phyloP scores from a whole-genome alignment of 805 yeast genomes.

The Candida methanosorbosa region DNA sequence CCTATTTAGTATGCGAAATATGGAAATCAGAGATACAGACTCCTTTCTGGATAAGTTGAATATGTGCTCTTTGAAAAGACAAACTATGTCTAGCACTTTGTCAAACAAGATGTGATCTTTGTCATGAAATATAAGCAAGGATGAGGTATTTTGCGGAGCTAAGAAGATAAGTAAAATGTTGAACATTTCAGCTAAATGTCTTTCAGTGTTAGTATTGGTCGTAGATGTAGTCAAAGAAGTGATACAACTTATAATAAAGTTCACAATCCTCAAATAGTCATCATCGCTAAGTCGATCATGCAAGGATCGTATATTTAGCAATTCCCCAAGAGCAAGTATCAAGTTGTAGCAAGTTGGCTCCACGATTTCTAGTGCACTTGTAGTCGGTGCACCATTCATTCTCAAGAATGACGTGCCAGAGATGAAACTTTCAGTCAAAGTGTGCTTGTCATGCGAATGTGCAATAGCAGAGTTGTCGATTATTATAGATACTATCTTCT shows the following conservation, averaged over 20 bases:
- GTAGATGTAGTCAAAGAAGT: neutral
- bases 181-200: constrained; percentile 1
- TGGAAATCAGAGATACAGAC: constrained; percentile 15
- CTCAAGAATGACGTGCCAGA: too few species aligned
- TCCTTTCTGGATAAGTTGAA: constrained; percentile 14
- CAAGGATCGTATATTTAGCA: constrained; percentile 3
- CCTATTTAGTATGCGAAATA: constrained; percentile 38
- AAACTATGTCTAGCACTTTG: constrained; percentile 8
- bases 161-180: constrained; percentile 11
- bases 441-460: too few species aligned
- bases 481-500: neutral
- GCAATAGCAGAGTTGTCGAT: neutral
- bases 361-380: neutral
- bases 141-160: constrained; percentile 11
- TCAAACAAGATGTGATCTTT: constrained; percentile 6
- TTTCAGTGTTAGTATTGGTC: neutral
- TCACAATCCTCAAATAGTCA: neutral
- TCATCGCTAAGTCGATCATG: neutral
- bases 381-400: too few species aligned
- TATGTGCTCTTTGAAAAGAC: constrained; percentile 7
- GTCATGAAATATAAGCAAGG: constrained; percentile 7
- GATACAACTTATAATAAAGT: neutral
- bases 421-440: too few species aligned
- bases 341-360: neutral
- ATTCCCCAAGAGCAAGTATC: constrained; percentile 9